Evolutionary conservation across 768 basidiomycete species (phyloP).

Genomic region (Xerocomus brunneocitrinus): DNA sequence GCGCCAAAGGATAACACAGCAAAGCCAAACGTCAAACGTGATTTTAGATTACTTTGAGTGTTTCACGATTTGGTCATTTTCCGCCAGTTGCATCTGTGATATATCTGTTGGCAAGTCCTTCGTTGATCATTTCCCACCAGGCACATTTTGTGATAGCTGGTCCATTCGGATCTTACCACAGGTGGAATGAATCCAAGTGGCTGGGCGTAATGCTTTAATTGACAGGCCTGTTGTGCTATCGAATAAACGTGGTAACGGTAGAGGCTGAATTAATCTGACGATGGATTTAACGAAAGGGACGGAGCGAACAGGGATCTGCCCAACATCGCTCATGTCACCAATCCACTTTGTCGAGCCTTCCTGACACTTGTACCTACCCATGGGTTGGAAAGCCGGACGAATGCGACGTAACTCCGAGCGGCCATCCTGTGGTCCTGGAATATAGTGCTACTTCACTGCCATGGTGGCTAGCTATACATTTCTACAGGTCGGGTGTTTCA

Average conservation of each 20-base stretch:
- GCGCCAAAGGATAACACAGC: background rate
- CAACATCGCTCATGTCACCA: no score
- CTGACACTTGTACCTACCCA: no score
- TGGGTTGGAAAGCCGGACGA: no score
- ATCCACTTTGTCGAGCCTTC: no score
- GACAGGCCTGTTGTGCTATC: background rate
- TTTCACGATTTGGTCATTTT: background rate
- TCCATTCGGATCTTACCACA: background rate
- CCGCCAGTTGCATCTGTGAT: background rate
- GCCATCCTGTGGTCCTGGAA: no score
- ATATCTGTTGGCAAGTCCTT: background rate
- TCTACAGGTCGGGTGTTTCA: no score
- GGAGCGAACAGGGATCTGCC: background rate
- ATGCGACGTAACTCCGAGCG: no score
- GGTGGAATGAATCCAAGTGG: background rate
- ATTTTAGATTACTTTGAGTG: no score
- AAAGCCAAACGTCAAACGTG: background rate
- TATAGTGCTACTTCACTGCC: no score
- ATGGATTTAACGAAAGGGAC: background rate
- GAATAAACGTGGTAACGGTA: background rate
- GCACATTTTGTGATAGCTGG: background rate
- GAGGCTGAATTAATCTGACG: background rate
- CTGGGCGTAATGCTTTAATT: background rate
- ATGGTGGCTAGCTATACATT: no score
- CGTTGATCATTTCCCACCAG: background rate